Evolutionary conservation across 1,284 basidiomycete species (phyloP).

Genomic region (Rhodotorula sp.): DNA sequence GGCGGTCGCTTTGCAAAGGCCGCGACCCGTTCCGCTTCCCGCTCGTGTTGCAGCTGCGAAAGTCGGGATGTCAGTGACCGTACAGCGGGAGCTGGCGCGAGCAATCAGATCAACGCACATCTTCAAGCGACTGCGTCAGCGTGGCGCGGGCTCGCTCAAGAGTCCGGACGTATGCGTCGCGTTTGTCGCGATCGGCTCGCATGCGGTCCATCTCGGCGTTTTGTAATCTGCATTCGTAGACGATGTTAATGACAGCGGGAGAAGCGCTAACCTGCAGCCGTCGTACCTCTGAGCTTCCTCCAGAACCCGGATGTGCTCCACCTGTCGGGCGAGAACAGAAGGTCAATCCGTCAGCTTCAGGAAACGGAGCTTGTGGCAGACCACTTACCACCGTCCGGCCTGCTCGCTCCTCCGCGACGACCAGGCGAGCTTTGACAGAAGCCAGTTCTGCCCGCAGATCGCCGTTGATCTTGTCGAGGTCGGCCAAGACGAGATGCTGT

Average conservation of each 20-base stretch:
- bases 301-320: conserved; percentile 93
- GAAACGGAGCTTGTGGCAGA: conserved; percentile 21
- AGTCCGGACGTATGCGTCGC: conserved; percentile 36
- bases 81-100: too few relatives aligned
- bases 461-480: conserved; percentile 57
- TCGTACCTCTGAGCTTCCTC: conserved; percentile 44
- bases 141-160: conserved; percentile 29
- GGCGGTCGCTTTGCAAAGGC: conserved; percentile 17
- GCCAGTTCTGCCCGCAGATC: conserved; percentile 44
- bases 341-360: conserved; percentile 21
- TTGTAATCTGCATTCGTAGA: conserved; percentile 19
- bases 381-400: conserved; percentile 34
- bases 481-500: conserved; percentile 69
- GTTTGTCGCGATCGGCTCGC: conserved; percentile 30
- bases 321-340: conserved; percentile 70
- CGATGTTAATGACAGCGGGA: background rate
- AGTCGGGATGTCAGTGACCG: background rate
- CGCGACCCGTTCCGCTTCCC: conserved; percentile 30
- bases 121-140: conserved; percentile 36
- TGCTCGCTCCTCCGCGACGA: conserved; percentile 36
- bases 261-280: background rate
- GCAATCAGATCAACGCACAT: conserved; percentile 12
- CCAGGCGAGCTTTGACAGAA: conserved; percentile 37
- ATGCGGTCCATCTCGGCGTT: conserved; percentile 39
- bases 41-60: conserved; percentile 34